Base-by-base conservation (phyloP, 2,329 filamentous ascomycete species). In the Arthrobotrys conoides region DNA sequence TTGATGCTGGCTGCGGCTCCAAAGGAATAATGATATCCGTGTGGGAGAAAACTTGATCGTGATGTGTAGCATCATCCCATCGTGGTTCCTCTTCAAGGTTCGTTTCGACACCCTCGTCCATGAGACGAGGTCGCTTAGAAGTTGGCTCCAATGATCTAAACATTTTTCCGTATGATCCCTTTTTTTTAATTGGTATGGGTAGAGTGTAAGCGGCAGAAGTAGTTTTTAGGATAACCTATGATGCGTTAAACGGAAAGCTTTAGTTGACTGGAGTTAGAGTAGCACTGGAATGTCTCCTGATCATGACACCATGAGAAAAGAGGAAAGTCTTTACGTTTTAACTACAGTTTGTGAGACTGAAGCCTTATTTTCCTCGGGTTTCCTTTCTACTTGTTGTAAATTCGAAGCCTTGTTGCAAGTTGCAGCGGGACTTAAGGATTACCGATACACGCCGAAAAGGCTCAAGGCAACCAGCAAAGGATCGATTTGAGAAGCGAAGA, bases 241-340 rank as follows among this genome's bases (percentile, higher is more conserved):
- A 2, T 14, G 22, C 9, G 10, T 53, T 16, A 53, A 53, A 10
- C 22, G 5, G 22, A 53, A 16, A 41, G 16, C n/a, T n/a, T n/a
- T n/a, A 41, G 3, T 41, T 5, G 8, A 41, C 38, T n/a, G 14
- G 16, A n/a, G 38, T 41, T 9, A 9, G 33, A 36, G 27, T 30
- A 30, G 6, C 27, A 36, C 33, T 9, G 33, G 5, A 36, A 2
- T 10, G 20, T 53, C 48, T 53, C 22, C 20, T 53, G 48, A 53
- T 8, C 16, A 53, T 53, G 10, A 30, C 48, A 53, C 48, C 20
- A 53, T n/a, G 48, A 53, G 20, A 27, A 27, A 6, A 14, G 48
- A 53, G 18, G 46, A 49, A 22, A 14, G 22, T 53, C 4, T 5
- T 53, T 53, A 27, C 48, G 27, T 53, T 53, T 53, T 53, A 53